Evolutionary conservation across 352 stramenopile genomes (phyloP).

Genomic region (Phytophthora pseudosyringae): DNA sequence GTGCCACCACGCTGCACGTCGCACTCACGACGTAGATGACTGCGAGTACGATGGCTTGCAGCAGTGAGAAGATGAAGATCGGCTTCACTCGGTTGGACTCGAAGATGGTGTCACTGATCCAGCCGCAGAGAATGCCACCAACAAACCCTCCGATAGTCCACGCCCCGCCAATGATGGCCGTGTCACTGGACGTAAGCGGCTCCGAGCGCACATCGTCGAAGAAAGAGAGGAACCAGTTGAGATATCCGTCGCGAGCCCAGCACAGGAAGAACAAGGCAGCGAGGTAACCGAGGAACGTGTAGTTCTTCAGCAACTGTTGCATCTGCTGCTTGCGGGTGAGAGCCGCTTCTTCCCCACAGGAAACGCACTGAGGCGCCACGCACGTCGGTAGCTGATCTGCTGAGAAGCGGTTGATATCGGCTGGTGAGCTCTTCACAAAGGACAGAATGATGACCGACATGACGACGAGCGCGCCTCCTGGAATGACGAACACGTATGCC

Average conservation of each 20-base stretch:
- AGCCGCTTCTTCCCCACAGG: conserved; percentile 5
- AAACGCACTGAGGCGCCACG: conserved; percentile 16
- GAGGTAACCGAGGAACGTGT: conserved; percentile 74
- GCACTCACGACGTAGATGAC: conserved; percentile 66
- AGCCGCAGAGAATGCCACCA: conserved; percentile 71
- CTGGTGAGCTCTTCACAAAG: conserved; percentile 64
- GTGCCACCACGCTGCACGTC: conserved; percentile 50
- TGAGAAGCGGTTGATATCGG: conserved; percentile 47
- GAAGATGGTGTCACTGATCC: conserved; percentile 76
- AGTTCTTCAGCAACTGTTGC: conserved; percentile 59
- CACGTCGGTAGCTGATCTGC: conserved; percentile 34
- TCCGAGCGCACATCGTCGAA: conserved; percentile 66
- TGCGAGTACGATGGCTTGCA: conserved; percentile 61
- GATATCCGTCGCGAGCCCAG: conserved; percentile 71
- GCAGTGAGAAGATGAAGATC: conserved; percentile 75
- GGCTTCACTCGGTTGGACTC: conserved; percentile 69
- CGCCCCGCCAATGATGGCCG: conserved; percentile 67
- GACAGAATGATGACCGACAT: conserved; percentile 62
- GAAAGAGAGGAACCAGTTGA: conserved; percentile 84
- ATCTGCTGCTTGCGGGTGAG: conserved; percentile 45
- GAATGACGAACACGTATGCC: conserved; percentile 79
- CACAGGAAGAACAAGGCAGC: conserved; percentile 73
- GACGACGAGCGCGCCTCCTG: conserved; percentile 50
- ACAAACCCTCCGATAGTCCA: conserved; percentile 83
- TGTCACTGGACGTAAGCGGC: conserved; percentile 56